Percentiles rank a stretch among this genome's conserved stretches.
Conservation (phyloP, 768 basidiomycete genomes). For the Lactarius quietus region DNA sequence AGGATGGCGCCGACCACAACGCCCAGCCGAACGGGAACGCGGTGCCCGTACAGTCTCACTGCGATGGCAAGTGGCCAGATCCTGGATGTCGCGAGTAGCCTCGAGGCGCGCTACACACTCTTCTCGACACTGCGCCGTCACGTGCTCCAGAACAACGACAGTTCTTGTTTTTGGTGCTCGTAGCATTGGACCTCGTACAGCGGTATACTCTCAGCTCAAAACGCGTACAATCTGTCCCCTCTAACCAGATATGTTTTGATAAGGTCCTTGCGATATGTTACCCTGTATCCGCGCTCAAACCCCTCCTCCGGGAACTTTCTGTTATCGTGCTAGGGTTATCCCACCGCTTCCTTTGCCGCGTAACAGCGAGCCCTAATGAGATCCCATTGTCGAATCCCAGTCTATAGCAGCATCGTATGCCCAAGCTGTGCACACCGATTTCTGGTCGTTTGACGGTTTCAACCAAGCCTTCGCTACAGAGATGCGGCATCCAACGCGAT, state of each 20-base stretch:
- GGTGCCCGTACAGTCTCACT: constrained; percentile 34
- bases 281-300: too few relatives aligned
- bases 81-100: constrained; percentile 58
- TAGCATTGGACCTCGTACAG: too few relatives aligned
- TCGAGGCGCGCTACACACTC: constrained; percentile 74
- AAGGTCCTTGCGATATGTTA: constrained; percentile 4
- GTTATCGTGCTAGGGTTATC: constrained; percentile 1
- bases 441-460: constrained; percentile 15
- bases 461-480: constrained; percentile 13
- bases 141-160: constrained; percentile 35
- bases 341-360: not conserved
- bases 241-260: not conserved
- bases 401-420: constrained; percentile 11
- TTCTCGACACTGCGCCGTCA: constrained; percentile 51
- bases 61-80: constrained; percentile 79
- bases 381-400: not conserved
- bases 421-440: constrained; percentile 4
- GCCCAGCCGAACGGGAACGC: constrained; percentile 8
- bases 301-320: not conserved
- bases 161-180: too few relatives aligned
- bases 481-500: constrained; percentile 9
- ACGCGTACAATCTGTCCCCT: not conserved
- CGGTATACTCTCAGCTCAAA: too few relatives aligned
- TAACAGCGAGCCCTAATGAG: not conserved
- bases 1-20: constrained; percentile 35